Percentiles rank a stretch among this genome's conserved stretches.
Conservation (phyloP, 345 rosid species). For the Eutrema yunnanense region DNA sequence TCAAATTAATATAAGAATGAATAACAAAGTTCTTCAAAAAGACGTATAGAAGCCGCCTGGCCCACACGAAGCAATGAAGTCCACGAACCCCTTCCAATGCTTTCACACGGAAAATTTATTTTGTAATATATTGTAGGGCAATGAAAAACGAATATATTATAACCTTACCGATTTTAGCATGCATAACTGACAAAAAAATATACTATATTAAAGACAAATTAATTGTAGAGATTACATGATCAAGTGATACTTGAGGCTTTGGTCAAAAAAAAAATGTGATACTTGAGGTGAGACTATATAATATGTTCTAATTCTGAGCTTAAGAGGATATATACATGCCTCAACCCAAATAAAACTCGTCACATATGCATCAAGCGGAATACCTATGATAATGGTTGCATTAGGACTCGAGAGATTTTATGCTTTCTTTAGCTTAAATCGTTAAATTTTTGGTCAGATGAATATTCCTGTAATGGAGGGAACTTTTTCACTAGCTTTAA, state of each 20-base stretch:
- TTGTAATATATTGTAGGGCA: neutral
- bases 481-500: conserved; percentile 14
- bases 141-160: neutral
- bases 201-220: neutral
- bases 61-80: conserved; percentile 5
- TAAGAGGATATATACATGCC: no score
- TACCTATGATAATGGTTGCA: no score
- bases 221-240: neutral
- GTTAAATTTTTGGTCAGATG: neutral
- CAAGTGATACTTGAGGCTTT: no score
- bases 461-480: conserved; percentile 7
- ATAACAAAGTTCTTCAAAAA: neutral
- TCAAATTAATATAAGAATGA: neutral
- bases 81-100: conserved; percentile 2
- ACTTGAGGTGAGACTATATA: no score
- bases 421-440: neutral
- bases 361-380: no score
- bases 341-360: no score
- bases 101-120: conserved; percentile 3
- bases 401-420: no score
- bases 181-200: neutral
- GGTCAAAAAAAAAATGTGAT: no score
- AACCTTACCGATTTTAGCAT: neutral
- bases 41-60: neutral
- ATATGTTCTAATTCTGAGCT: no score